These are phyloP conservation scores for Malbranchea zuffiana DNA, from an alignment of 2,329 filamentous ascomycete genomes.

Conservation along the genomic window DNA sequence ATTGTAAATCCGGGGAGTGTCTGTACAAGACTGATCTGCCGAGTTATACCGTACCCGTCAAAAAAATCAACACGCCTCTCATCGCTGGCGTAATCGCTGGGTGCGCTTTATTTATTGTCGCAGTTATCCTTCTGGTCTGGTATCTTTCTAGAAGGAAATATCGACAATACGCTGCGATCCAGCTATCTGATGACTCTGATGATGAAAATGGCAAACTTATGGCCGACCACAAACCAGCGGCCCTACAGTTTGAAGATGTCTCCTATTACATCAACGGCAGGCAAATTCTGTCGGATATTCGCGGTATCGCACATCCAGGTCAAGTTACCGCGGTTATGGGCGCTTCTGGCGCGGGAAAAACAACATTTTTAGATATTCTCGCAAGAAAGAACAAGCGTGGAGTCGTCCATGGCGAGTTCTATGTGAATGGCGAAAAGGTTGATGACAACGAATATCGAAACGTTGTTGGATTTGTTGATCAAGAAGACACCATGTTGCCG, in stretches of 20 bases:
- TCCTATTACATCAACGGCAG: conserved; percentile 80
- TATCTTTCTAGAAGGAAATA: conserved; percentile 65
- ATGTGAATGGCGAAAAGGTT: conserved; percentile 86
- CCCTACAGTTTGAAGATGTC: conserved; percentile 79
- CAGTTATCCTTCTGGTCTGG: conserved; percentile 72
- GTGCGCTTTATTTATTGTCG: conserved; percentile 78
- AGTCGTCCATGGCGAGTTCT: conserved; percentile 65
- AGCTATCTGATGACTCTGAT: conserved; percentile 72
- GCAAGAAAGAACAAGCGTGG: conserved; percentile 96
- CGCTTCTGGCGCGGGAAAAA: conserved; percentile 93
- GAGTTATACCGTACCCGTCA: conserved; percentile 76
- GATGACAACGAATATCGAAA: conserved; percentile 74
- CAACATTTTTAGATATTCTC: conserved; percentile 89
- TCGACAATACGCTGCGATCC: conserved; percentile 57
- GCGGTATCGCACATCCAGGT: conserved; percentile 84
- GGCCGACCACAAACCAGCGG: conserved; percentile 80
- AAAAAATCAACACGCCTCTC: conserved; percentile 91
- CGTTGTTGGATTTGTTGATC: conserved; percentile 93
- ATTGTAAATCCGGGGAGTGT: conserved; percentile 81
- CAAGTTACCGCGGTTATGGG: conserved; percentile 97
- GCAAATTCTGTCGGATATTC: conserved; percentile 67
- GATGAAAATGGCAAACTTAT: conserved; percentile 81
- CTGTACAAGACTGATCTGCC: conserved; percentile 86
- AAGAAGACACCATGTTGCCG: conserved; percentile 93
- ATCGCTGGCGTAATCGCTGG: conserved; percentile 89